Evolutionary conservation across 192 early-diverging fungal species (phyloP), one percentile per base, ranked within the genome.

Genomic region (Coemansia sp.): DNA sequence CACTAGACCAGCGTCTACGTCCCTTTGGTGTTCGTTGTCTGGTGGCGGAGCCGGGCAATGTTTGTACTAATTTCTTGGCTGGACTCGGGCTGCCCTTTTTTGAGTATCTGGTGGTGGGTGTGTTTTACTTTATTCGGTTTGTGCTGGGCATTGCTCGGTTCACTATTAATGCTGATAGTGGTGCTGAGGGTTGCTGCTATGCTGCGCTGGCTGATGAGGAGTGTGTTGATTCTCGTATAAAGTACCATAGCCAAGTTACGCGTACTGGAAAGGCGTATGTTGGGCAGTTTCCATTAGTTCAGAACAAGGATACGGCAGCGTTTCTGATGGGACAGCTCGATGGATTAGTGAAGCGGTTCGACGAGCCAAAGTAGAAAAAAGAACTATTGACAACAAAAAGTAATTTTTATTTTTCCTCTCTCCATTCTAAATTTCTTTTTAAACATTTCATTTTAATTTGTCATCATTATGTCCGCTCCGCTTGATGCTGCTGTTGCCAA

Each of bases 1-100:
- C 66, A 2, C 53, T 85, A 61, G 71, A 82, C 68, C 37, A 58
- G 39, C 27, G 69, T 5, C 61, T 76, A n/a, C 9, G 13, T 2
- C 4, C 47, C 12, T 7, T 24, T 2, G 59, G 60, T 4, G 60
- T 79, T 3, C 44, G 53, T 5, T 78, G 79, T 38, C 69, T 58
- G 24, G 76, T 76, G 15, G 73, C 70, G 0, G 84, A 85, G 61
- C 84, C 84, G 0, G 84, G 84, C 16, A 78, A 78, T 50, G 79
- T 80, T 44, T 67, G 67, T 39, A 65, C 61, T 2, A 62, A 64
- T 29, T 79, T 85, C 24, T 24, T 82, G 40, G 64, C 73, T 3
- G 65, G 52, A 4, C 58, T 79, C n/a, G 65, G 30, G 12, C 38
- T 61, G 16, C 50, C 67, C 2, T 20, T 77, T 49, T 27, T 85